Percentiles rank a stretch among this genome's conserved stretches.
These are phyloP conservation scores for Solanum gracilifrons DNA, from an alignment of 257 asterid genomes.

Conservation along the genomic window DNA sequence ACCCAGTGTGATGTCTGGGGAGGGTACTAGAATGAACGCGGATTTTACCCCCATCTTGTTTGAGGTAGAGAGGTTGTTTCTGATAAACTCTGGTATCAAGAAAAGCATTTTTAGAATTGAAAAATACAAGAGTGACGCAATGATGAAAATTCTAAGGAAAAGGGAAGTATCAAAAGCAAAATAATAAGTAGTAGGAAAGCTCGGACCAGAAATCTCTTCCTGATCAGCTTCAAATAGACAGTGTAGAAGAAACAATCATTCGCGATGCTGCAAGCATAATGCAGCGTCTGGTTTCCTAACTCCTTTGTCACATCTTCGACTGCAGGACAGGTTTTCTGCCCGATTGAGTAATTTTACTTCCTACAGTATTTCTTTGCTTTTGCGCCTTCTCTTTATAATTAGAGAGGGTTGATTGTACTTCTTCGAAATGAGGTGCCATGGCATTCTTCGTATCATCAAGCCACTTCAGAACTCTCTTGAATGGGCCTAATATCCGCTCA, in stretches of 20 bases:
- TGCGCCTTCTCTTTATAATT: conserved; percentile 23
- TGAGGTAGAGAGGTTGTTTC: neutral
- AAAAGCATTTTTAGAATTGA: neutral
- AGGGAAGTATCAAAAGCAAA: neutral
- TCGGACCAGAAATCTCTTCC: neutral
- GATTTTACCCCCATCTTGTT: neutral
- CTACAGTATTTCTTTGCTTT: conserved; percentile 4
- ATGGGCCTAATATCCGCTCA: conserved; percentile 44
- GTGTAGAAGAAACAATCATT: neutral
- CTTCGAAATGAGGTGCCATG: conserved; percentile 57
- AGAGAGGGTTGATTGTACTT: conserved; percentile 36
- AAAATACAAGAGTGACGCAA: neutral
- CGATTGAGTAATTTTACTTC: neutral
- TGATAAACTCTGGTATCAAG: too few relatives aligned
- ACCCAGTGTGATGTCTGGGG: neutral
- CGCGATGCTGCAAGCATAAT: neutral
- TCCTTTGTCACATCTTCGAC: conserved; percentile 25
- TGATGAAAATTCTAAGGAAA: neutral
- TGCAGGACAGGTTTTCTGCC: neutral
- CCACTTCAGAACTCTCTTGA: conserved; percentile 48
- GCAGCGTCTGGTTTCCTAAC: neutral
- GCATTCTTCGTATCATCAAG: conserved; percentile 48
- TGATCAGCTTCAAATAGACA: neutral
- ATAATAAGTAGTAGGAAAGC: neutral
- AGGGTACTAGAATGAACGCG: neutral